These are phyloP conservation scores for Hippophae rhamnoides DNA, from an alignment of 306 rosid genomes.

Conservation along the genomic window DNA sequence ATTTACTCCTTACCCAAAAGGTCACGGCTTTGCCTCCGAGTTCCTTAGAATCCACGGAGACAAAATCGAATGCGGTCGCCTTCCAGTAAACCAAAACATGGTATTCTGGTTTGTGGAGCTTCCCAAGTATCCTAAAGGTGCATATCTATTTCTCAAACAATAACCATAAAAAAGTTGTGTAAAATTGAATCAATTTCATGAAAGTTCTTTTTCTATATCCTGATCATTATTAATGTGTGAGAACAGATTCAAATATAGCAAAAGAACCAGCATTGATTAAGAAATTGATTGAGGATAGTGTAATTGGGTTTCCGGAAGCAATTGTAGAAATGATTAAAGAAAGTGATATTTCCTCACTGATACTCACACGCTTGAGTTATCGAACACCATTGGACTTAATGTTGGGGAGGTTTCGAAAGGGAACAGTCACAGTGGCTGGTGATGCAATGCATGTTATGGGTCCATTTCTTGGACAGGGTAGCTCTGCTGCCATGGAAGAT, in stretches of 20 bases:
- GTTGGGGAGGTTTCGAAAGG: conserved; percentile 22
- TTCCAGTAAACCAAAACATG: conserved; percentile 20
- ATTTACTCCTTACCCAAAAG: conserved; percentile 35
- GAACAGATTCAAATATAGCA: conserved; percentile 25
- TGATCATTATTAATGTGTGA: not conserved
- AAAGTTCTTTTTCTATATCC: not conserved
- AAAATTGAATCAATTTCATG: not conserved
- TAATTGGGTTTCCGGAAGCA: conserved; percentile 25
- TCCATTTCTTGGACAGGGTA: conserved; percentile 60
- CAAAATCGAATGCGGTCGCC: conserved; percentile 30
- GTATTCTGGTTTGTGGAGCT: conserved; percentile 43
- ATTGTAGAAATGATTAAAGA: conserved; percentile 26
- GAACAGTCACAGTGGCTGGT: conserved; percentile 42
- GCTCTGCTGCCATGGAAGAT: conserved; percentile 48
- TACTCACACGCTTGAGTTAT: conserved; percentile 32
- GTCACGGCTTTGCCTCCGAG: conserved; percentile 32
- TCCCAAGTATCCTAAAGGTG: conserved; percentile 12
- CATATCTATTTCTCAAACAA: too few relatives aligned
- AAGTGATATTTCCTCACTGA: conserved; percentile 22
- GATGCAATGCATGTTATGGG: conserved; percentile 67
- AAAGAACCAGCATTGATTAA: conserved; percentile 26
- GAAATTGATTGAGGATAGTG: conserved; percentile 21
- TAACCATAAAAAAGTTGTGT: not conserved
- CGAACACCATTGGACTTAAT: conserved; percentile 37
- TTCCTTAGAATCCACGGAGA: conserved; percentile 17